Evolutionary conservation across 345 rosid species (phyloP).

Genomic region (Clausena lansium): DNA sequence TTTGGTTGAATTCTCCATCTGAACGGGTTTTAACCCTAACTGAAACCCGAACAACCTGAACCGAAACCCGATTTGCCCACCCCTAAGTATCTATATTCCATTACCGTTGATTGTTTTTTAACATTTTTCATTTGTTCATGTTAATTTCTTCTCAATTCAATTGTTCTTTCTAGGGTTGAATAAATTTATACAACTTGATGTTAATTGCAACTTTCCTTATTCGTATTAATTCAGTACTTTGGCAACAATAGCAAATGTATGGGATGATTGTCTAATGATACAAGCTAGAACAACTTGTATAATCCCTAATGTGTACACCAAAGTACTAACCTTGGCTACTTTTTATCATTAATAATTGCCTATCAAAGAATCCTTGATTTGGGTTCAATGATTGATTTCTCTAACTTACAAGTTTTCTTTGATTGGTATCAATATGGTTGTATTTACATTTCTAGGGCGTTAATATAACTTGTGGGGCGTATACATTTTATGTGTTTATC

Average conservation of each 20-base stretch:
- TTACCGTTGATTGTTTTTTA: background rate
- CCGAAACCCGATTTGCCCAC: too few species aligned
- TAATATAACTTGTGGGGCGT: background rate
- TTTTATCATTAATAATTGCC: too few species aligned
- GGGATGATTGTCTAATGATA: background rate
- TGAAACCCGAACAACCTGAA: too few species aligned
- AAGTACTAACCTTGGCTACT: too few species aligned
- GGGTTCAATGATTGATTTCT: background rate
- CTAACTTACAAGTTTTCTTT: background rate
- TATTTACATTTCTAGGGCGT: background rate
- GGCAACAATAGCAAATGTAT: background rate
- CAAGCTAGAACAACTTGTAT: background rate
- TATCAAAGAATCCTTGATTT: too few species aligned
- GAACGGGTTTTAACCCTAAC: too few species aligned
- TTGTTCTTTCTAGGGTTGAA: background rate
- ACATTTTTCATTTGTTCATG: background rate
- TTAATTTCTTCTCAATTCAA: too few species aligned
- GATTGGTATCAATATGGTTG: background rate
- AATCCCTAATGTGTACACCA: background rate
- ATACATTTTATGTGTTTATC: background rate
- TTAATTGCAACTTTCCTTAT: background rate
- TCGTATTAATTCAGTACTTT: background rate
- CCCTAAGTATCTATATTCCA: too few species aligned
- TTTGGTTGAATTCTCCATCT: too few species aligned
- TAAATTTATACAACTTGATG: background rate